Conservation (phyloP, 768 basidiomycete species). For the Stropharia rugosoannulata region DNA sequence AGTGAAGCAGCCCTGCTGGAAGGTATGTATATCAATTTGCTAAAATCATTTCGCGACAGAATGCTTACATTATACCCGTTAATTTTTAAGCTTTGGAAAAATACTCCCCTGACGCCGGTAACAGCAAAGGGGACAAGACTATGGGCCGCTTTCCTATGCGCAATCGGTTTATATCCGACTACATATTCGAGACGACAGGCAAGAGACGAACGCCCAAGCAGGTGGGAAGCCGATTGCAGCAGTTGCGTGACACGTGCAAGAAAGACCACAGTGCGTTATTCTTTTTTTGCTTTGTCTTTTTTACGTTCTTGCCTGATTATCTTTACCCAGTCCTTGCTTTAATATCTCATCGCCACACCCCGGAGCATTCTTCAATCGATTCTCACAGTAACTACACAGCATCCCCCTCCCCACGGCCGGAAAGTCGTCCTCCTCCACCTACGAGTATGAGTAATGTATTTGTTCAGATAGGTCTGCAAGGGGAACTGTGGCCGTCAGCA, state of each 20-base stretch:
- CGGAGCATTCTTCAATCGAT: slow-evolving; percentile 12
- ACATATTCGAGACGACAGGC: slow-evolving; percentile 64
- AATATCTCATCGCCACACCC: slow-evolving; percentile 23
- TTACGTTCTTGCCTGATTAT: not conserved
- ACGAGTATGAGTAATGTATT: slow-evolving; percentile 18
- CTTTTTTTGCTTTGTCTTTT: not conserved
- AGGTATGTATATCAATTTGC: slow-evolving; percentile 37
- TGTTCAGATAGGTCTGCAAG: slow-evolving; percentile 22
- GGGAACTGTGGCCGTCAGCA: slow-evolving; percentile 15
- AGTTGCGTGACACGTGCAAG: slow-evolving; percentile 68
- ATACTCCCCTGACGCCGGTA: slow-evolving; percentile 54
- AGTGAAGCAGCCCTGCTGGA: slow-evolving; percentile 68
- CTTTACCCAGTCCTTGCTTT: slow-evolving; percentile 26
- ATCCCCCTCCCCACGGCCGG: slow-evolving; percentile 19
- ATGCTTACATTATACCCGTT: not conserved
- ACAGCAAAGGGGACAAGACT: slow-evolving; percentile 59
- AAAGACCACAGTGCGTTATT: slow-evolving; percentile 34
- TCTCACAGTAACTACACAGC: slow-evolving; percentile 15
- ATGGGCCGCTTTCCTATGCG: slow-evolving; percentile 75
- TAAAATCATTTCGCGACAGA: not conserved
- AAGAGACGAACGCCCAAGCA: slow-evolving; percentile 72
- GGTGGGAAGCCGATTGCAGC: slow-evolving; percentile 77
- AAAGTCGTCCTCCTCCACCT: not conserved
- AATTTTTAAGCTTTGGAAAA: slow-evolving; percentile 50
- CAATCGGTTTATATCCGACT: slow-evolving; percentile 77